Evolutionary conservation across 1,284 basidiomycete species (phyloP), one percentile per base, ranked within the genome.

Genomic region (Leccinum colubrinum): DNA sequence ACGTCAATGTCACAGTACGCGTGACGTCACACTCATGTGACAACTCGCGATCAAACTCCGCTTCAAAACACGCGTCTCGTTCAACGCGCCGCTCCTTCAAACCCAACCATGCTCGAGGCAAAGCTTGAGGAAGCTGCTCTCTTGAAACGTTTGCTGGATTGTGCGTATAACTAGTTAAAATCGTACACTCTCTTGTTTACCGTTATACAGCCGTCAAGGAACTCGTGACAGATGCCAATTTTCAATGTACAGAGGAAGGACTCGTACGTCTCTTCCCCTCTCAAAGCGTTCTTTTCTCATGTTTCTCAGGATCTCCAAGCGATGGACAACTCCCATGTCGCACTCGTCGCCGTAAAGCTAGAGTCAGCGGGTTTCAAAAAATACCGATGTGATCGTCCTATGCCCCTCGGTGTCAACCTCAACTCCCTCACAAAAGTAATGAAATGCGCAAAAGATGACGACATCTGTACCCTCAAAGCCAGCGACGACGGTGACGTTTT

Each of bases 321-420:
- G 1, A 99, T 99, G 97, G 97, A 99, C 83, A 98, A 98, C 85
- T 98, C 97, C 6, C 97, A 99, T 78, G 97, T 99, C 71, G 97
- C 97, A 1, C 90, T 98, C 63, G 97, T 98, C 43, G 80, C 93
- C 7, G 91, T 97, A 56, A 84, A 89, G 65, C 84, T 98, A 56
- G 79, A 88, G 33, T 84, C 86, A 1, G 80, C 83, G 0, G 93
- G 93, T 35, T 98, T 98, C 81, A 87, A 91, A 72, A 83, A 86
- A 60, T 99, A 93, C 79, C 90, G 97, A 68, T 98, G 97, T 75
- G 97, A 99, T 78, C 87, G 95, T 22, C 94, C 96, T 59, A 94
- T 99, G 85, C 94, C 95, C 0, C 85, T 97, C 7, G 94, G 94
- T 66, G 92, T 96, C 70, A 96, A 96, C 78, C 84, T 99, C 56